Evolutionary conservation across 2,329 filamentous ascomycete genomes (phyloP), one percentile per base, ranked within the genome.

Genomic region (Atkinsonella hypoxylon): DNA sequence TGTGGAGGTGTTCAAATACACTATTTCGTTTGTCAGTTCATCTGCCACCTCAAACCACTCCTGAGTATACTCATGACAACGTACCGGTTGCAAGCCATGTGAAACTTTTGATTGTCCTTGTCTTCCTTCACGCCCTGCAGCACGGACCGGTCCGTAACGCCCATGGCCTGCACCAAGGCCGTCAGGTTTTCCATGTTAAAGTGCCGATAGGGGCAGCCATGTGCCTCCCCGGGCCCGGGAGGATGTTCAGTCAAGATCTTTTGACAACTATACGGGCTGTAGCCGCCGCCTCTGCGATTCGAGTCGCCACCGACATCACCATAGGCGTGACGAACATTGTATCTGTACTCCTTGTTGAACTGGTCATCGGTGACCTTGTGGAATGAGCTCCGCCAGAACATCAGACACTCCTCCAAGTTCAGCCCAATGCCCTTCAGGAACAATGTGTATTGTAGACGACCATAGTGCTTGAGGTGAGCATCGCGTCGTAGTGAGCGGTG

Each of bases 261-360:
- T 62, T 97, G 91, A 66, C 93, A 98, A 49, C 87, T 93, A 63
- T 89, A 94, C 0, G 93, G 89, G 46, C 86, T 87, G 65, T 96
- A 96, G 18, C 91, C 91, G 50, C 86, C 79, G 41, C 89, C 86
- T 49, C 91, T 81, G 32, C 91, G 80, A 63, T 95, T 96, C 18
- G 82, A 77, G 67, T 97, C 91, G 52, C 91, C 91, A 50, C 93
- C 93, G 0, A 97, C 93, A 61, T 97, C 91, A 57, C 93, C 93
- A 65, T 97, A 98, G 0, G 76, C 69, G 75, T 98, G 91, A n/a
- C 90, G 86, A 52, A 97, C 81, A 65, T 98, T 97, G 76, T 98
- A 98, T 43, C 87, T 80, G 70, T 98, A 97, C 64, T 96, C 89
- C 64, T 96, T 97, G 69, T 94, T 94, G 77, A 97, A 98, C 36